Base-by-base conservation (phyloP, 306 rosid genomes). In the Quercus alba region DNA sequence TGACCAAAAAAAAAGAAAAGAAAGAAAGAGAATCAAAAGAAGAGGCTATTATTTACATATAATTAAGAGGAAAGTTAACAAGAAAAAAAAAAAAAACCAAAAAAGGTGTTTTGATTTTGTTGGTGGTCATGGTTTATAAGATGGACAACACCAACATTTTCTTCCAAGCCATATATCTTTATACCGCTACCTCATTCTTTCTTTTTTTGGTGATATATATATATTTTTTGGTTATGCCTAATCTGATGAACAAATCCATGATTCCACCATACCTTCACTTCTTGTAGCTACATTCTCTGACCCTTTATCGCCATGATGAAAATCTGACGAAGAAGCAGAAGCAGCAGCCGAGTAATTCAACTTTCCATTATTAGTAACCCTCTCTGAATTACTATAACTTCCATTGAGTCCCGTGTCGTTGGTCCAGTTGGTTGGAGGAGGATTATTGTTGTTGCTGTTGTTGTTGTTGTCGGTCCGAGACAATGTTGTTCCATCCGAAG, bases 201-300 rank as follows among this genome's bases (percentile, higher is more conserved):
- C 41, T 19, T 25, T 6, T 44, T 26, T 46, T 81, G 46, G 81
- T 44, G 70, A 54, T 20, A 72, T 70, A 35, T 71, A 46, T 79
- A 38, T 38, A 38, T 41, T 0, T 38, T 7, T 73, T 52, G 57
- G 41, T 26, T 17, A 6, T 33, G 66, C 44, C 78, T 83, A 92
- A 82, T 95, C 97, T 28, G 99, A 91, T 63, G 99, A 95, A 87
- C 96, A 93, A 89, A 96, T 93, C 97, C 98, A 93, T 35, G 99
- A 87, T 86, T 96, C 97, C 79, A 91, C 87, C 88, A 91, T 96
- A 91, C 97, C 98, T 96, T 89, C 97, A 57, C 80, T 85, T 81
- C 98, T 86, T 14, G 85, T 75, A 46, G 86, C 83, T 14, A 35
- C 75, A 76, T 88, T 78, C 63, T 90, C 92, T 3, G 87, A 77